These are phyloP conservation scores for Exidia glandulosa DNA, from an alignment of 768 basidiomycete species.

Conservation along the genomic window DNA sequence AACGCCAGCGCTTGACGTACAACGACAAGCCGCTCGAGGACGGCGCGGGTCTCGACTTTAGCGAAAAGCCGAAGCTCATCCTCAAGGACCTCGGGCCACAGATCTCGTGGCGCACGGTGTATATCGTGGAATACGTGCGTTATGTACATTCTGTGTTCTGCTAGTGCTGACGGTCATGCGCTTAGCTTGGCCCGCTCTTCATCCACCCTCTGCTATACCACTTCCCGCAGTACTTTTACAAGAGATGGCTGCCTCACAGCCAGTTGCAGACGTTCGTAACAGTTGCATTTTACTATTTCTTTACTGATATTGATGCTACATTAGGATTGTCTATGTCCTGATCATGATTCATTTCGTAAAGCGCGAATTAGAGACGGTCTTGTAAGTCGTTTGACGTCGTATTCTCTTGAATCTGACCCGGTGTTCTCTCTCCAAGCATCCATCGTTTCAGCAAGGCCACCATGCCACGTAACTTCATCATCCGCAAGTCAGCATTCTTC, in stretches of 20 bases:
- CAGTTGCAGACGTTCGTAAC: constrained; percentile 60
- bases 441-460: constrained; percentile 94
- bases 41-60: constrained; percentile 44
- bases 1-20: constrained; percentile 59
- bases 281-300: not conserved
- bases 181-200: constrained; percentile 73
- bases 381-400: constrained; percentile 38
- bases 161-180: constrained; percentile 2
- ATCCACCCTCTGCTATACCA: constrained; percentile 81
- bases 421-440: constrained; percentile 35
- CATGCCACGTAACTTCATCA: constrained; percentile 77
- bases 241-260: constrained; percentile 59
- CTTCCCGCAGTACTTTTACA: constrained; percentile 60
- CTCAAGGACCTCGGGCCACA: constrained; percentile 91
- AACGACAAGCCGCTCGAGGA: constrained; percentile 54
- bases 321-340: constrained; percentile 57
- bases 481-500: constrained; percentile 63
- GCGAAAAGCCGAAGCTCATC: constrained; percentile 50
- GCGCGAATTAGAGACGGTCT: constrained; percentile 85
- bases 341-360: constrained; percentile 84
- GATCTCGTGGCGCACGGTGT: constrained; percentile 79
- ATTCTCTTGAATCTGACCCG: not conserved
- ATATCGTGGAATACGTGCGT: constrained; percentile 89
- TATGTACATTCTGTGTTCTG: not conserved
- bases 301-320: constrained; percentile 5